A percentile compares a stretch with the other conserved stretches of the same genome.
phyloP scores from a whole-genome alignment of 108 stramenopile genomes.

The Fragilariopsis cylindrus region DNA sequence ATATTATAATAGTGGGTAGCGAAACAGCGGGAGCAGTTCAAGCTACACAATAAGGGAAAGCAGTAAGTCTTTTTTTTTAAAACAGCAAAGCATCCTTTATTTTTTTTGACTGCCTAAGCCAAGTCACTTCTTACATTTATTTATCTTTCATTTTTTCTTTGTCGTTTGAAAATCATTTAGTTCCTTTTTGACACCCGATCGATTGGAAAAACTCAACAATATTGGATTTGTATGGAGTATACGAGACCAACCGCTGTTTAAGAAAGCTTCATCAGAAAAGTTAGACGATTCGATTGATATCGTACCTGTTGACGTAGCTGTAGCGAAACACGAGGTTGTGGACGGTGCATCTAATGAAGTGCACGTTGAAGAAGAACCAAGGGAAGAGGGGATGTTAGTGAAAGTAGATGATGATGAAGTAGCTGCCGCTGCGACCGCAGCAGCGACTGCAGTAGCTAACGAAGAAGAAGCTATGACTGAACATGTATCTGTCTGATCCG shows the following conservation, averaged over 20 bases:
- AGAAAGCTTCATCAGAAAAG: not conserved
- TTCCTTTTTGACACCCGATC: conserved; percentile 77
- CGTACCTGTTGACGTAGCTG: not conserved
- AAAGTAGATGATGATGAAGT: not conserved
- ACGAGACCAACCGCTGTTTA: conserved; percentile 33
- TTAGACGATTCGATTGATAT: not conserved
- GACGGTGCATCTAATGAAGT: no score
- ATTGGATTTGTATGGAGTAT: conserved; percentile 67
- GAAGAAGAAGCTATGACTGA: not conserved
- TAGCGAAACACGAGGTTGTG: not conserved
- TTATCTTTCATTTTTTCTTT: no score
- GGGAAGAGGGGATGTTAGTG: not conserved
- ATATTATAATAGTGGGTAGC: conserved; percentile 53
- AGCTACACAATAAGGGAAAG: conserved; percentile 50
- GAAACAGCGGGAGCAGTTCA: conserved; percentile 76
- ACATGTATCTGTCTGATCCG: no score
- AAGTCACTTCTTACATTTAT: not conserved
- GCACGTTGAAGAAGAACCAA: no score
- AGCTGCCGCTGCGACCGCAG: not conserved
- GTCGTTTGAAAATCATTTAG: not conserved
- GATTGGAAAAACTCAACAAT: conserved; percentile 59
- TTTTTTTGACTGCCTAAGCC: not conserved
- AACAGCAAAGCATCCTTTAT: not conserved
- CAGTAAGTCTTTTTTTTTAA: conserved; percentile 30
- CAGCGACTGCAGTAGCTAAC: not conserved